Base-by-base conservation (phyloP, 176 grass and related monocot species). In the Pharus latifolius region DNA sequence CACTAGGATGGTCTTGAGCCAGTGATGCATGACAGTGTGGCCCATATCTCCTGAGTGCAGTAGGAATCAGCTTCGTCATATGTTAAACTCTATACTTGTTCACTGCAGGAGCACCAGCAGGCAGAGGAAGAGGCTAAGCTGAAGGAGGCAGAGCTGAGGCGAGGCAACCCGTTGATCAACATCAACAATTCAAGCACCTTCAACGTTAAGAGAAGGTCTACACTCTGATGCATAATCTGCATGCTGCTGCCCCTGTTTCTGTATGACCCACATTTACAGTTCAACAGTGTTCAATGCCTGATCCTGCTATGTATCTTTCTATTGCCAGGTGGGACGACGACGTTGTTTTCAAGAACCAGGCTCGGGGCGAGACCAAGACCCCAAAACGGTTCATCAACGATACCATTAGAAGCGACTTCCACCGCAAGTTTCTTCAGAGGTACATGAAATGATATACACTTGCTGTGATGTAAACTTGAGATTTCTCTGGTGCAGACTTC, bases 371-470 rank as follows among this genome's bases (percentile, higher is more conserved):
- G 78, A 76, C 87, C 20, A 98, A 93, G 84, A 76, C 90, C 20
- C 81, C 89, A 0, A 93, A 98, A 61, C 80, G 94, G 56, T 98
- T 98, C 78, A 91, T 98, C 60, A 98, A 93, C 10, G 94, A 98
- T 47, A 93, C 94, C 23, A 93, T 98, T 55, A 90, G 94, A 50
- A 98, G 81, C 26, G 94, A 98, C 69, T 98, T 98, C 74, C 94
- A 98, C 35, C 95, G 87, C 32, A 93, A 98, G 65, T 98, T 98
- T 65, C 63, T 99, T 82, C 87, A 99, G 37, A 92, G 89, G 63
- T 99, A 99, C 82, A 94, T 99, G 90, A 99, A 99, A 62, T 98
- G 78, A 91, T 65, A n/a, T n/a, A n/a, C n/a, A n/a, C n/a, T n/a
- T n/a, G n/a, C n/a, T n/a, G n/a, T n/a, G n/a, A n/a, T n/a, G n/a